Evolutionary conservation across 768 basidiomycete genomes (phyloP).

Genomic region (Boletus pseudopeckii): DNA sequence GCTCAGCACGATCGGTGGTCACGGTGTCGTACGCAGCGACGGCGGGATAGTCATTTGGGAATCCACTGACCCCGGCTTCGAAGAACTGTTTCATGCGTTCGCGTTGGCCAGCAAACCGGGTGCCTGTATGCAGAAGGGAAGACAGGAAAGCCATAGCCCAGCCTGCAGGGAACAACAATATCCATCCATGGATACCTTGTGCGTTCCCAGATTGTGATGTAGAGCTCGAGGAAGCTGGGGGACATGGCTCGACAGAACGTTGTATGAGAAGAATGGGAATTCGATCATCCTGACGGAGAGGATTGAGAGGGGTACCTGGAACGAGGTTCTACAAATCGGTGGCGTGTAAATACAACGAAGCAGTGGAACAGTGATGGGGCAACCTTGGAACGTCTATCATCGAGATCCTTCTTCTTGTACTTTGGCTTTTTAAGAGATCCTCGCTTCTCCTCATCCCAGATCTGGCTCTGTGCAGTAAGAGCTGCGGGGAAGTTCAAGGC

Average conservation of each 20-base stretch:
- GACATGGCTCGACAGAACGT: conserved; percentile 54
- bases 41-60: conserved; percentile 78
- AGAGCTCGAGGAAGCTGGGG: conserved; percentile 10
- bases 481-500: conserved; percentile 49
- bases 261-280: conserved; percentile 84
- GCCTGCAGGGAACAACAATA: conserved; percentile 77
- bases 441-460: conserved; percentile 69
- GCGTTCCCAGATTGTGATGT: conserved; percentile 25
- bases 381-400: conserved; percentile 76
- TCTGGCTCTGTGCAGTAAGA: conserved; percentile 56
- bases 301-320: conserved; percentile 70
- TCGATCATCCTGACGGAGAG: conserved; percentile 74
- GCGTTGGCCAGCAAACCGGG: conserved; percentile 80
- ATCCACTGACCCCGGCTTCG: conserved; percentile 71
- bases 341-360: not conserved
- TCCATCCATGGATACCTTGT: conserved; percentile 77
- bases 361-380: not conserved
- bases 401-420: conserved; percentile 82
- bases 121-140: conserved; percentile 79
- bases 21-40: conserved; percentile 52
- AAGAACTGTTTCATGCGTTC: conserved; percentile 79
- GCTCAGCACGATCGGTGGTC: conserved; percentile 44
- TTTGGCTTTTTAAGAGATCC: conserved; percentile 53
- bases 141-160: conserved; percentile 90
- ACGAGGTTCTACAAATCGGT: conserved; percentile 55